Evolutionary conservation across 106 monocot genomes (phyloP), one percentile per base, ranked within the genome.

Genomic region (Apostasia shenzhenica): DNA sequence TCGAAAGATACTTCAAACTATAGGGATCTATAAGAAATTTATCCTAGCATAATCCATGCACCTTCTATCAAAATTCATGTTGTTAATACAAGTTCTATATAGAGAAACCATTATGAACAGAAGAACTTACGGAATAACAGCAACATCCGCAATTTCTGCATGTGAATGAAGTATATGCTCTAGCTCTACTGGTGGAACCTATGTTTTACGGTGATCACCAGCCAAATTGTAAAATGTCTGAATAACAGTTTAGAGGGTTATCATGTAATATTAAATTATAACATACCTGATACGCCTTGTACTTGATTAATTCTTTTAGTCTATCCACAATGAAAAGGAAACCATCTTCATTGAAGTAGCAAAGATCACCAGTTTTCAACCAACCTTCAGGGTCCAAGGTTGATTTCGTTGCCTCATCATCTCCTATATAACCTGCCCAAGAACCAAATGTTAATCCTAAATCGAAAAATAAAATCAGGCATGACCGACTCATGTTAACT

Each of bases 101-200:
- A 50, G 4, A 4, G 8, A 50, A 50, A 50, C 8, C 50, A 26
- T 26, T 26, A 26, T 26, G 26, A 26, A 26, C 4, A 50, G 50
- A 50, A 0, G 4, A 50, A 81, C 88, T 72, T 81, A 92, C 92
- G 92, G 92, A 62, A 92, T 81, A 14, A 92, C 88, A 39, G 92
- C 88, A 45, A 79, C 85, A 69, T 88, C 92, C 59, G 76, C 79
- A 48, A 92, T 85, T 67, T 77, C 81, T 9, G 75, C 68, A 73
- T 86, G 73, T 14, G 92, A 80, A 12, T 83, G 70, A 53, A 92
- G 92, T 66, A 92, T 75, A 7, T 74, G 78, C 88, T 92, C 92
- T 48, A 92, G 61, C 71, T 92, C 88, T 48, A 85, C 88, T 26
- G 92, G 92, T 51, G 92, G 81, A 4, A 90, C 90, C 85, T 86